These are phyloP conservation scores for Porphyrellus cyaneotinctus DNA, from an alignment of 768 basidiomycete species.

Conservation along the genomic window DNA sequence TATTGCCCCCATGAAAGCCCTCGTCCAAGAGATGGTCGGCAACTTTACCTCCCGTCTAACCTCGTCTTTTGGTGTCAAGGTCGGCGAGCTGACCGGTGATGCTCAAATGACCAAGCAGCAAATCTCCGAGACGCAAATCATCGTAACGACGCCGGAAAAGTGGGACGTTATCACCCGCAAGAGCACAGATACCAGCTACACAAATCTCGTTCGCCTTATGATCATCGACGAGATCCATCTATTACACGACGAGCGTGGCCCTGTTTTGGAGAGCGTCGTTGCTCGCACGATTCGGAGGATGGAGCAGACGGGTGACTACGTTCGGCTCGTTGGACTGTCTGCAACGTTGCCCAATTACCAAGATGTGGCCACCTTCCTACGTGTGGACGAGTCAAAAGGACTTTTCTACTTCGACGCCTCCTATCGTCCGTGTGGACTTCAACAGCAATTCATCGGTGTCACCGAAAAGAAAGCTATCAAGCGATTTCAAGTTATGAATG, in stretches of 20 bases:
- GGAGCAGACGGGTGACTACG: conserved; percentile 92
- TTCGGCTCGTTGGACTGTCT: conserved; percentile 91
- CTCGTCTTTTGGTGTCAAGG: conserved; percentile 64
- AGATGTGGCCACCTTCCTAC: conserved; percentile 95
- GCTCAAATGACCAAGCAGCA: conserved; percentile 98
- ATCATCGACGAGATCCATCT: conserved; percentile 99
- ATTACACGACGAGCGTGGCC: conserved; percentile 96
- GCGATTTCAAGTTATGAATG: conserved; percentile 96
- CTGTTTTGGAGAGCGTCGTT: conserved; percentile 88
- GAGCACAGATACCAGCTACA: conserved; percentile 94
- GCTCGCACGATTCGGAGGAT: conserved; percentile 87
- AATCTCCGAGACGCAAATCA: conserved; percentile 94
- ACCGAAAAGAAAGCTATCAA: conserved; percentile 99
- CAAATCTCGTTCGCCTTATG: conserved; percentile 91
- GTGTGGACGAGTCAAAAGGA: conserved; percentile 87
- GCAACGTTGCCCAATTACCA: conserved; percentile 98
- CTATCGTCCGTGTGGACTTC: conserved; percentile 90
- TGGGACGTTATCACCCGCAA: conserved; percentile 99
- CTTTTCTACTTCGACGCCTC: conserved; percentile 96
- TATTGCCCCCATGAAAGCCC: conserved; percentile 98
- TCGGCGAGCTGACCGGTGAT: conserved; percentile 96
- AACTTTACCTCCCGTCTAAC: conserved; percentile 79
- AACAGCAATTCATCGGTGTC: conserved; percentile 95
- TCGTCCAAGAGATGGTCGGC: conserved; percentile 98
- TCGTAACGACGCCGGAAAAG: conserved; percentile 98